Evolutionary conservation across 352 stramenopile genomes (phyloP), one percentile per base, ranked within the genome.

Genomic region (Phytopythium helicoides): DNA sequence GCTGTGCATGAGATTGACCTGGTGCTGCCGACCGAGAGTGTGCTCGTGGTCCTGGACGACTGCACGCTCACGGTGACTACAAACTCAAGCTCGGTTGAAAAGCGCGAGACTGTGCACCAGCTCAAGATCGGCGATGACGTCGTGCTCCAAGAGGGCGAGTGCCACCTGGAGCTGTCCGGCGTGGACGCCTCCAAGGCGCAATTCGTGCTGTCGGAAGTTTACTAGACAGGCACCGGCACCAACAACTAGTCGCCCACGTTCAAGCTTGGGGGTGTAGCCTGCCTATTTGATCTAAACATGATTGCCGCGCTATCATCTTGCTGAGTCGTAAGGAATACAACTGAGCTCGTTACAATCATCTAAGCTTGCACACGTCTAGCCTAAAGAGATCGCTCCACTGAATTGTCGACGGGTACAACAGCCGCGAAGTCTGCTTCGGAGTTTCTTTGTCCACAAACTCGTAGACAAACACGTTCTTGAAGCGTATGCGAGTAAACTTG

Each of bases 31-130:
- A 73, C 67, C n/a, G 51, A 61, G 31, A 61, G 67, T 1, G 67
- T 84, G 37, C 42, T 84, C 25, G 51, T 81, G 14, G 64, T 52
- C 14, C 31, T 73, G 16, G 57, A 71, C 15, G 37, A 60, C 15
- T 69, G 62, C 44, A 39, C 58, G 2, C 51, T 77, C 23, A 47
- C 63, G 44, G 48, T 73, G 33, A 58, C 51, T 1, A 54, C 39
- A n/a, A 46, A 33, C n/a, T 41, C 25, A 10, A 37, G 41, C 28
- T 40, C 61, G 16, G 54, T 26, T n/a, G 40, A 40, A n/a, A 58
- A 53, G 22, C 59, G 57, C 31, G 28, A 44, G 35, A 38, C 16
- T 15, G 25, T 28, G 16, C 42, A 25, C 26, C 40, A 54, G n/a
- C 22, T 69, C 21, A 57, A 55, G 36, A 31, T 66, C 19, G 64